These are phyloP conservation scores for Penicillium polonicum DNA, from an alignment of 2,329 filamentous ascomycete species.

Conservation along the genomic window DNA sequence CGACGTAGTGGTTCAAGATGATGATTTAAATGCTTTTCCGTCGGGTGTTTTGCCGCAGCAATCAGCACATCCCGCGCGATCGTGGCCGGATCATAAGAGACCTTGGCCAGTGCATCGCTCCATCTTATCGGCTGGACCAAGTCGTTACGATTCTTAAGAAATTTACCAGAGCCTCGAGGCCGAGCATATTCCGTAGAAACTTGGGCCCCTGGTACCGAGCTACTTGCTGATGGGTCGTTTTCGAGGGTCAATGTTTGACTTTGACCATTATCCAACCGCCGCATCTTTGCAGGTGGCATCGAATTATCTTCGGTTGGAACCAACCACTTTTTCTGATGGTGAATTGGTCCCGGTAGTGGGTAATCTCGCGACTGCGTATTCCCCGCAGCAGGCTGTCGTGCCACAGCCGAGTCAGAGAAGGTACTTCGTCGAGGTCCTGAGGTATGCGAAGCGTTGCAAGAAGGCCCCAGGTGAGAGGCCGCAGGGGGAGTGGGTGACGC, in stretches of 20 bases:
- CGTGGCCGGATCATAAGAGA: conserved; percentile 59
- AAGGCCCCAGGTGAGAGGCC: not conserved
- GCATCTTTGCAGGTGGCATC: not conserved
- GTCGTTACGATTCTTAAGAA: conserved; percentile 33
- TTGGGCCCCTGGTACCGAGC: conserved; percentile 7
- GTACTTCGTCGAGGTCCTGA: not conserved
- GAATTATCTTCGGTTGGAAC: not conserved
- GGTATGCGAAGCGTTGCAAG: not conserved
- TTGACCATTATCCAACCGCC: not conserved
- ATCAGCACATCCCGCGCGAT: conserved; percentile 65
- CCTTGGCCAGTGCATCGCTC: conserved; percentile 43
- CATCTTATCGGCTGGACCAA: conserved; percentile 47
- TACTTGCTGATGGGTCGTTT: not conserved
- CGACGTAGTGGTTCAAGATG: conserved; percentile 54
- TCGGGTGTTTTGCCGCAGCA: conserved; percentile 61
- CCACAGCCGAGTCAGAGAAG: not conserved
- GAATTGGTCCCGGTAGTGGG: not conserved
- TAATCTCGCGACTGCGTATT: not conserved
- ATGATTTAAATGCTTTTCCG: conserved; percentile 57
- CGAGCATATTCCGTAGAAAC: not conserved
- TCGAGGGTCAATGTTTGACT: not conserved
- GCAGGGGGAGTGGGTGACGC: not conserved
- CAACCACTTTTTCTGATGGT: not conserved
- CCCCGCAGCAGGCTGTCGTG: not conserved
- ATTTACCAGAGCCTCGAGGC: conserved; percentile 10